Base-by-base conservation (phyloP, 1,284 basidiomycete genomes). In the Marasmius oreades region DNA sequence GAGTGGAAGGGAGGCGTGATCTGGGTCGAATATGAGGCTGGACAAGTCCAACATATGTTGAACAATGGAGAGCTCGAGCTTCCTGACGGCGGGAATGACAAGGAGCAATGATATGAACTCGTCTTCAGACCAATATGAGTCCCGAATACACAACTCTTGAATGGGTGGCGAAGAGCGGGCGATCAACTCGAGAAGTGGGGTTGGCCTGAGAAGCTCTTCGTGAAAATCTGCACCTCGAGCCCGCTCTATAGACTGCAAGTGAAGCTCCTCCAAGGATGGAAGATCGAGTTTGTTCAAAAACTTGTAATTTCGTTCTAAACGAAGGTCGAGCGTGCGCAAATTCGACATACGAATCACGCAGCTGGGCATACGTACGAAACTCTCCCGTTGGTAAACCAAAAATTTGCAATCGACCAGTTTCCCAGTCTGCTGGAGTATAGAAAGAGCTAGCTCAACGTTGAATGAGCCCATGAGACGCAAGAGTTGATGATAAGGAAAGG, bases 41-140 rank as follows among this genome's bases (percentile, higher is more conserved):
- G 47, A 31, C 14, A 50, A 50, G 20, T 26, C 24, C 31, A 50
- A 11, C 47, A 50, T 31, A 20, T 31, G 26, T 14, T 50, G 47
- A 18, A 50, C n/a, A 50, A 50, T 12, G 6, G 47, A 50, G 16
- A 50, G 14, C n/a, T 50, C 23, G 4, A 50, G 47, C 47, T 33
- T 31, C 11, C 26, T 26, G 26, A 50, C 47, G 24, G 47, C 16
- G 14, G 47, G 47, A 33, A 50, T 31, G 5, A 26, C 18, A n/a
- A 11, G 47, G 18, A 50, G 47, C 28, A 50, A 50, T 31, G 47
- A 31, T 12, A 16, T 50, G 26, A 50, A 50, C n/a, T 50, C 47
- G 26, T 31, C n/a, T 31, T 50, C 14, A 2, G 23, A 31, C 47
- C 47, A 50, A 20, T 28, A 50, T 1, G 47, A 50, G 31, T 33